These are phyloP conservation scores for Chamaecrista fasciculata DNA, from an alignment of 306 rosid species.

Conservation along the genomic window DNA sequence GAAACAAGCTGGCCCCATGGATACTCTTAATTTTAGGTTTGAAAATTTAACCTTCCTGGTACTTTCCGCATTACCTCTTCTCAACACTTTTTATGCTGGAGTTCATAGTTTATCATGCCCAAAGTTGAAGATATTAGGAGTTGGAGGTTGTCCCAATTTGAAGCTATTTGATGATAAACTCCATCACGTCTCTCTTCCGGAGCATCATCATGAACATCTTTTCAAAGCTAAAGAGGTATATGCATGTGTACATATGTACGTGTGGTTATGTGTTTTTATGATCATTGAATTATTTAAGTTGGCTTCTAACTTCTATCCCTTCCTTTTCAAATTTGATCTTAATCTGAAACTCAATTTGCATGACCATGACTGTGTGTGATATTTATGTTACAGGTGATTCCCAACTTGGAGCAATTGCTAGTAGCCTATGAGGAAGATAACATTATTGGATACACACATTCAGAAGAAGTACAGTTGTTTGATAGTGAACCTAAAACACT, in stretches of 20 bases:
- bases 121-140: neutral
- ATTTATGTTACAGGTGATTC: no score
- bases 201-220: no score
- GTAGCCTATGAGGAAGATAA: no score
- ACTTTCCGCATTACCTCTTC: neutral
- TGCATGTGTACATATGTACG: neutral
- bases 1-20: no score
- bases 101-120: constrained; percentile 21
- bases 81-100: constrained; percentile 20
- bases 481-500: neutral
- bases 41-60: neutral
- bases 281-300: no score
- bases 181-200: no score
- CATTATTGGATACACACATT: neutral
- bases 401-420: no score
- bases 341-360: no score
- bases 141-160: neutral
- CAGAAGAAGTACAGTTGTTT: neutral
- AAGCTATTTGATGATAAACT: neutral
- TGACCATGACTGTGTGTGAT: no score
- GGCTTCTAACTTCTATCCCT: no score
- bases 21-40: neutral
- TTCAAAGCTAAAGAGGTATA: no score
- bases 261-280: neutral
- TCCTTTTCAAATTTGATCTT: no score